Conservation (phyloP, 2,329 filamentous ascomycete genomes). For the Aspergillus piperis region DNA sequence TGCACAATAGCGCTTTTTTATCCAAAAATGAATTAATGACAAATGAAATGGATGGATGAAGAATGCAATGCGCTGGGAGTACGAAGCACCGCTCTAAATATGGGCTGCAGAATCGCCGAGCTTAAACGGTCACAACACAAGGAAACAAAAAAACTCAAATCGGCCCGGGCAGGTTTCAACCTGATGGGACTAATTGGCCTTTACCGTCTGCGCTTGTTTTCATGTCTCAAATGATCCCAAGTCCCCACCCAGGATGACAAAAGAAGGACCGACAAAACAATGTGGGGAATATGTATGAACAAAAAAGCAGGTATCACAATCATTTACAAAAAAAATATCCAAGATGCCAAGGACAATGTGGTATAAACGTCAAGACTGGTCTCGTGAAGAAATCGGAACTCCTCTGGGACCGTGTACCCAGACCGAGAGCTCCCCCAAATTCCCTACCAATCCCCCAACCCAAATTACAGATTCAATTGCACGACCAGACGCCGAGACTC, state of each 20-base stretch:
- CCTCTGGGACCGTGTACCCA: neutral
- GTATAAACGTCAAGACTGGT: constrained; percentile 21
- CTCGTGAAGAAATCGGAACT: constrained; percentile 15
- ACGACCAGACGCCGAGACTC: constrained; percentile 22
- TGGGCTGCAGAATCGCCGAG: neutral
- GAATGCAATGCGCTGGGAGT: no score
- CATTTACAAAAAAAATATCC: constrained; percentile 24
- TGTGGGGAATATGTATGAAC: constrained; percentile 18
- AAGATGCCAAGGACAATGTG: constrained; percentile 9
- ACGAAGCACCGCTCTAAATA: no score
- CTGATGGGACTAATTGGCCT: neutral
- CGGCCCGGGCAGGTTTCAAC: no score
- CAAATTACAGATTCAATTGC: constrained; percentile 9
- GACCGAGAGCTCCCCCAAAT: neutral
- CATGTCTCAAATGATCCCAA: neutral
- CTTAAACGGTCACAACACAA: neutral
- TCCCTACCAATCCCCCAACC: constrained; percentile 9
- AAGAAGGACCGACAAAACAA: constrained; percentile 8
- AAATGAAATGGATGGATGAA: no score
- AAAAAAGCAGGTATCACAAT: constrained; percentile 10
- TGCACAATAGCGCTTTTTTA: no score
- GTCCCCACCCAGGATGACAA: neutral
- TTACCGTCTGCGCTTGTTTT: neutral
- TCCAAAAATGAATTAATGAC: no score
- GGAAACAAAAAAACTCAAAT: neutral